Base-by-base conservation (phyloP, 371 early-diverging fungal genomes). In the Cladochytrium tenue region DNA sequence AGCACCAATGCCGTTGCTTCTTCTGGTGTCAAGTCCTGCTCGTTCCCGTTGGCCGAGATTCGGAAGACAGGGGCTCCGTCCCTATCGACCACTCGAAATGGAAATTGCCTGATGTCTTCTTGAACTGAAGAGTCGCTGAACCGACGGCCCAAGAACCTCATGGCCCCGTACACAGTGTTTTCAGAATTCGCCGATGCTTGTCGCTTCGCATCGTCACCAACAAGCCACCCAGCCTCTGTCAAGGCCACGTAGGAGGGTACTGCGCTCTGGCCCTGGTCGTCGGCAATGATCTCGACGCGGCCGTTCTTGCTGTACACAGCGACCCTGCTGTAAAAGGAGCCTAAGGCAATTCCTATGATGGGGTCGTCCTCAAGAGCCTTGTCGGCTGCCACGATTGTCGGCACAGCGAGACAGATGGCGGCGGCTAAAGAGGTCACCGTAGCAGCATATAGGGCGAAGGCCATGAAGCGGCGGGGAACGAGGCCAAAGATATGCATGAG, bases 271-370 rank as follows among this genome's bases (percentile, higher is more conserved):
- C 96, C 98, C 85, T 96, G 95, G 82, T 92, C 93, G 88, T 97
- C 96, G 82, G 97, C 94, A 81, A 95, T 93, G 77, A 95, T 94
- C 82, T 95, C 96, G 66, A 94, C 95, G 7, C 43, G 7, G 7
- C 20, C 43, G 43, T 43, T 43, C 20, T 43, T 7, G n/a, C n/a
- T n/a, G 13, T 20, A 43, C 13, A 95, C 95, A 80, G 93, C 97
- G 74, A 98, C 96, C 84, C 99, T 99, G 69, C 96, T 95, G 92
- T 98, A 98, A 78, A 99, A 99, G 78, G 99, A 99, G 81, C 99
- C 99, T 81, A 99, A 89, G 89, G 99, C 97, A 43, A 43, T 43
- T 43, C 43, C 43, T 7, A 43, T n/a, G n/a, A n/a, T n/a, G n/a
- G n/a, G n/a, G n/a, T n/a, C n/a, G n/a, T n/a, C n/a, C n/a, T n/a